Conservation (phyloP, 2,329 filamentous ascomycete genomes). For the Diatrype stigma region DNA sequence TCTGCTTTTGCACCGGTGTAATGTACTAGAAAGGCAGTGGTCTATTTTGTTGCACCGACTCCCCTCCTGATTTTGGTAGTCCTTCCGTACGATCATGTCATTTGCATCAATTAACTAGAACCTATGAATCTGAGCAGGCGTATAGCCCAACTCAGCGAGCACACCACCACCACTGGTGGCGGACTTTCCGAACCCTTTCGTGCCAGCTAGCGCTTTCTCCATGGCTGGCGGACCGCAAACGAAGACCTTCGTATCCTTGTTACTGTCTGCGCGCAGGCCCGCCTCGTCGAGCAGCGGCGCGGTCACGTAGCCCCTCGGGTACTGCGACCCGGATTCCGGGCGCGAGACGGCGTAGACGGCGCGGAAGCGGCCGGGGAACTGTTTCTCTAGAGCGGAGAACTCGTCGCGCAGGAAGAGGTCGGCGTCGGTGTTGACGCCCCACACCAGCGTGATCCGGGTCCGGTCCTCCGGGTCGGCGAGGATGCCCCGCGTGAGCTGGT, state of each 20-base stretch:
- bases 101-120: too few species aligned
- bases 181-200: constrained; percentile 20
- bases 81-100: too few species aligned
- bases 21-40: too few species aligned
- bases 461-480: constrained; percentile 57
- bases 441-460: constrained; percentile 61
- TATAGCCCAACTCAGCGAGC: constrained; percentile 53
- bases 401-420: constrained; percentile 58
- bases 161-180: constrained; percentile 48
- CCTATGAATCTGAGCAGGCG: constrained; percentile 52
- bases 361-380: constrained; percentile 51
- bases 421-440: constrained; percentile 60
- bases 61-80: too few species aligned
- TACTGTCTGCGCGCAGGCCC: constrained; percentile 23
- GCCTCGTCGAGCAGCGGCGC: constrained; percentile 51
- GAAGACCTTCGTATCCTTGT: constrained; percentile 54
- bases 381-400: constrained; percentile 45
- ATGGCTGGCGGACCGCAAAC: constrained; percentile 66
- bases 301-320: constrained; percentile 54
- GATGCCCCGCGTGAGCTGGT: constrained; percentile 59
- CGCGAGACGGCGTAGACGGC: constrained; percentile 55
- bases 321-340: constrained; percentile 34
- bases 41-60: too few species aligned
- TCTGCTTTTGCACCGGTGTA: too few species aligned
- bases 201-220: constrained; percentile 53